A percentile compares a stretch with the other conserved stretches of the same genome.
Conservation (phyloP, 2,329 filamentous ascomycete genomes). For the Talaromyces marneffei region DNA sequence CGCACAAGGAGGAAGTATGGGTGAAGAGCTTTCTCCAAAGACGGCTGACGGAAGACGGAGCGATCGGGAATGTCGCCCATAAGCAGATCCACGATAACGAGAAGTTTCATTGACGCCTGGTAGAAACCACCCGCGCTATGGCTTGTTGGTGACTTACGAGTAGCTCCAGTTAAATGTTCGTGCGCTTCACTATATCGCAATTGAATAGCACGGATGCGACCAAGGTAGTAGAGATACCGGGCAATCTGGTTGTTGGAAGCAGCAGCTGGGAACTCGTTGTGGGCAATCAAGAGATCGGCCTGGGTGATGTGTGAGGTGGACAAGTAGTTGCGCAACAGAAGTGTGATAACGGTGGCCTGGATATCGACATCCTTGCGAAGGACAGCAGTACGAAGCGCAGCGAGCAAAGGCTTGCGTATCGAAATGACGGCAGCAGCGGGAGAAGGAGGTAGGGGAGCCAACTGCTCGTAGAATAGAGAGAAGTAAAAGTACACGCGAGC, state of each 20-base stretch:
- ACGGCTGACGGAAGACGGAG: constrained; percentile 83
- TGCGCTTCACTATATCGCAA: constrained; percentile 95
- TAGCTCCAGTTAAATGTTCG: constrained; percentile 85
- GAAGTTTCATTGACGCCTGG: constrained; percentile 91
- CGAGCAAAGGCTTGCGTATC: constrained; percentile 78
- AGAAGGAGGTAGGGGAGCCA: constrained; percentile 80
- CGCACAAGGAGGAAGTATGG: constrained; percentile 93
- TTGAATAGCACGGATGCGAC: constrained; percentile 92
- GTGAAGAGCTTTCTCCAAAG: constrained; percentile 78
- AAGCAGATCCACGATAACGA: constrained; percentile 89
- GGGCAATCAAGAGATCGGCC: constrained; percentile 89
- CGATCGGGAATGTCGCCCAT: constrained; percentile 99
- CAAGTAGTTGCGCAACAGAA: constrained; percentile 92
- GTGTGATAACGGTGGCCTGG: constrained; percentile 91
- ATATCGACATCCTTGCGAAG: constrained; percentile 94
- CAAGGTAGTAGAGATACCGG: constrained; percentile 93
- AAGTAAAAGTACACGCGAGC: constrained; percentile 99
- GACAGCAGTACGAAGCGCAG: constrained; percentile 88
- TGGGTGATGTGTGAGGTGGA: constrained; percentile 94
- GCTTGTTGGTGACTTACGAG: constrained; percentile 88
- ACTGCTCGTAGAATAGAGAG: constrained; percentile 88
- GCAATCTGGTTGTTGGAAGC: constrained; percentile 98
- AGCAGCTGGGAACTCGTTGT: constrained; percentile 89
- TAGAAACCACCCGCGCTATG: constrained; percentile 88
- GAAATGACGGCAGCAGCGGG: constrained; percentile 79